Percentiles rank a stretch among this genome's conserved stretches.
These are phyloP conservation scores for Talaromyces trachyspermus DNA, from an alignment of 495 filamentous ascomycete species.

Conservation along the genomic window DNA sequence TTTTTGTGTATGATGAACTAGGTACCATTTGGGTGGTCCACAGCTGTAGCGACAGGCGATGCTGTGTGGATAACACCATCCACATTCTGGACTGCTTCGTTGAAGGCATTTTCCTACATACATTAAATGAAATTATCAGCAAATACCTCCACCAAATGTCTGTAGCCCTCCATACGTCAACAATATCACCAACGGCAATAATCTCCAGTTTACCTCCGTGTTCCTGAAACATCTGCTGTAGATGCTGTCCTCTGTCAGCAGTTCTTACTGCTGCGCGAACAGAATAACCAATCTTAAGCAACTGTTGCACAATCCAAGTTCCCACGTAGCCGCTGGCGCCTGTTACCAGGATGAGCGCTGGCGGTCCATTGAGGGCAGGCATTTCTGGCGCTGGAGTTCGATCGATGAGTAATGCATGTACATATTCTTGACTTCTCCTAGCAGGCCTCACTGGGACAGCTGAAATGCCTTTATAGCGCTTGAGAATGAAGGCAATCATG, in stretches of 20 bases:
- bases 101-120: slow-evolving; percentile 33
- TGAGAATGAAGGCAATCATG: not conserved
- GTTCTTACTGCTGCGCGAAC: slow-evolving; percentile 2
- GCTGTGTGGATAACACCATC: slow-evolving; percentile 45
- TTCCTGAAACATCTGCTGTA: not conserved
- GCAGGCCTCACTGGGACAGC: not conserved
- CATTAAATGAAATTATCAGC: slow-evolving; percentile 11
- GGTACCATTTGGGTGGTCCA: slow-evolving; percentile 16
- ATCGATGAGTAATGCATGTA: not conserved
- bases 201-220: not conserved
- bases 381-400: not conserved
- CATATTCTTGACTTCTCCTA: not conserved
- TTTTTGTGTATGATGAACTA: not conserved
- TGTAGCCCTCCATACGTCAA: not conserved
- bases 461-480: not conserved
- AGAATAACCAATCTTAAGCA: not conserved
- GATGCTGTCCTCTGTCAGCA: not conserved
- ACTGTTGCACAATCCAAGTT: slow-evolving; percentile 1
- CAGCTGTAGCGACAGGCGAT: slow-evolving; percentile 33
- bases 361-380: not conserved
- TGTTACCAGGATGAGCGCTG: not conserved
- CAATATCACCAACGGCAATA: not conserved
- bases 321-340: not conserved
- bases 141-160: not conserved
- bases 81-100: slow-evolving; percentile 37